These are phyloP conservation scores for Marasmius sp. DNA, from an alignment of 1,284 basidiomycete genomes.

Conservation along the genomic window DNA sequence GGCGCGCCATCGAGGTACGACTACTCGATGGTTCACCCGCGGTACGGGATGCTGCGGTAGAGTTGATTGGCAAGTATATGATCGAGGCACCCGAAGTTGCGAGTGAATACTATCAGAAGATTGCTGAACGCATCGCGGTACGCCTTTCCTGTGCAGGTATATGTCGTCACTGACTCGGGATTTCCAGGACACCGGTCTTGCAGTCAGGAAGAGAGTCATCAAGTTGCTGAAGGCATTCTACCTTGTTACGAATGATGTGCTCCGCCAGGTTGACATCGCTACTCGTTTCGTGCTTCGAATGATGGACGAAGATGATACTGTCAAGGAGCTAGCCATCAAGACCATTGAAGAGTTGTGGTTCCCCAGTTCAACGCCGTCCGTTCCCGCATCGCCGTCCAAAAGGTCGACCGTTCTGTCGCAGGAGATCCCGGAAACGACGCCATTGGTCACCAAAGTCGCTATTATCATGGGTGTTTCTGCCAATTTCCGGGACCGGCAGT, in stretches of 20 bases:
- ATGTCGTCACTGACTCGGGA: neutral
- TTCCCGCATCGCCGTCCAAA: slow-evolving; percentile 25
- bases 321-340: slow-evolving; percentile 90
- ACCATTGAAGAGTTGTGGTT: slow-evolving; percentile 93
- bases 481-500: slow-evolving; percentile 79
- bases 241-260: slow-evolving; percentile 54
- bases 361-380: slow-evolving; percentile 31
- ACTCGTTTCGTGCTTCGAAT: slow-evolving; percentile 82
- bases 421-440: slow-evolving; percentile 45
- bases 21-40: slow-evolving; percentile 88
- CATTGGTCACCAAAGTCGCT: slow-evolving; percentile 60
- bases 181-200: slow-evolving; percentile 83
- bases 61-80: slow-evolving; percentile 94
- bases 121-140: slow-evolving; percentile 87
- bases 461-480: slow-evolving; percentile 86
- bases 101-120: slow-evolving; percentile 81
- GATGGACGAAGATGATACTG: slow-evolving; percentile 89
- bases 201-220: slow-evolving; percentile 93
- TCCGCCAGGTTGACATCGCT: slow-evolving; percentile 78
- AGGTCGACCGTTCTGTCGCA: slow-evolving; percentile 27
- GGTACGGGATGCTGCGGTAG: slow-evolving; percentile 94
- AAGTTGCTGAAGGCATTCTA: slow-evolving; percentile 90
- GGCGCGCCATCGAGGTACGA: slow-evolving; percentile 83
- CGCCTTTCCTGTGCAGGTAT: slow-evolving; percentile 23
- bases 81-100: slow-evolving; percentile 84